These are phyloP conservation scores for Gamarada debralockiae DNA, from an alignment of 495 filamentous ascomycete species.

Conservation along the genomic window DNA sequence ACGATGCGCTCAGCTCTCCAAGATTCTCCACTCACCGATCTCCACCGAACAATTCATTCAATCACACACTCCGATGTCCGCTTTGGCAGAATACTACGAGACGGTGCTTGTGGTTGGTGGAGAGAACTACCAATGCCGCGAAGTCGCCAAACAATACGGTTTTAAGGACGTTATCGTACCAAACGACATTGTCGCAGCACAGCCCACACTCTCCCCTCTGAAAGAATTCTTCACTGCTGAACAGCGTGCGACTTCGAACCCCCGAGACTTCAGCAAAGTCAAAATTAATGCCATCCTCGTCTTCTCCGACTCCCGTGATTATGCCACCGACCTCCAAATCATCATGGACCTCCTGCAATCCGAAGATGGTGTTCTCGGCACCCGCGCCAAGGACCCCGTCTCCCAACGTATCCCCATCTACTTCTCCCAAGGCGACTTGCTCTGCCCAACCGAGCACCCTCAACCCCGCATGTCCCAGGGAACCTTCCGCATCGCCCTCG, in stretches of 20 bases:
- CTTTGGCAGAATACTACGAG: constrained; percentile 61
- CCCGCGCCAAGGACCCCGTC: constrained; percentile 63
- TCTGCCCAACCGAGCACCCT: constrained; percentile 78
- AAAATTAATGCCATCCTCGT: constrained; percentile 81
- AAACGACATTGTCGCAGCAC: constrained; percentile 63
- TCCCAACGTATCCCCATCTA: constrained; percentile 73
- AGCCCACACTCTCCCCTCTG: constrained; percentile 58
- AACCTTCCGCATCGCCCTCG: constrained; percentile 79
- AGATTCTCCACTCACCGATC: constrained; percentile 54
- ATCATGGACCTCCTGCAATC: constrained; percentile 75
- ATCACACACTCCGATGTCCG: constrained; percentile 63
- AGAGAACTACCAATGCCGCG: constrained; percentile 61
- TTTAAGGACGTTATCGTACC: constrained; percentile 64
- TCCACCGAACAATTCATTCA: constrained; percentile 65
- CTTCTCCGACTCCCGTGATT: constrained; percentile 78
- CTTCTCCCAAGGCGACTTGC: constrained; percentile 84
- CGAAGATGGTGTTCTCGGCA: constrained; percentile 65
- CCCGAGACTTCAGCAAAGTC: constrained; percentile 58
- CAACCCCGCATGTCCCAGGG: constrained; percentile 88
- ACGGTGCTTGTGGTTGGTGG: constrained; percentile 64
- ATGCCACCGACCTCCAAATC: constrained; percentile 79
- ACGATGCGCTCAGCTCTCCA: constrained; percentile 53
- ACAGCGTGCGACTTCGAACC: constrained; percentile 52
- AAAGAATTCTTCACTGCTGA: constrained; percentile 54
- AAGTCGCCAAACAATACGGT: constrained; percentile 61